phyloP scores from a whole-genome alignment of 1,284 basidiomycete species.

The Coniferiporia sulphurascens region DNA sequence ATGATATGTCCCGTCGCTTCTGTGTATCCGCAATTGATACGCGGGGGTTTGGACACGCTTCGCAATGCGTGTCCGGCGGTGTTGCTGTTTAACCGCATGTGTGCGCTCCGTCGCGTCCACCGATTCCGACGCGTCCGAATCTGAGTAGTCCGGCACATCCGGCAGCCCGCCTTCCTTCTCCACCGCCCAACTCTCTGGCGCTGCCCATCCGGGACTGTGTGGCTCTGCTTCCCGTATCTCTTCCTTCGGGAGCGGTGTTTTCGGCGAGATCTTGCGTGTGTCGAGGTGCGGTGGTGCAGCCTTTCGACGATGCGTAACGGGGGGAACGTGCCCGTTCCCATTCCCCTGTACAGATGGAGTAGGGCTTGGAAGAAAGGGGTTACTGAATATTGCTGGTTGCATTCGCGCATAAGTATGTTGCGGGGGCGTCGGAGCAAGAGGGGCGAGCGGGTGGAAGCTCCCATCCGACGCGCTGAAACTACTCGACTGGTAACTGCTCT shows the following conservation, averaged over 20 bases:
- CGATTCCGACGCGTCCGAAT: constrained; percentile 39
- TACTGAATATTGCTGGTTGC: constrained; percentile 35
- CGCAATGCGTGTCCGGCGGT: constrained; percentile 11
- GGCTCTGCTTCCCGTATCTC: constrained; percentile 16
- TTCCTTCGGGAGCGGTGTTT: constrained; percentile 27
- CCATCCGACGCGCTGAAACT: constrained; percentile 19
- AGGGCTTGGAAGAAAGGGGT: constrained; percentile 40
- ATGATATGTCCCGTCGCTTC: constrained; percentile 70
- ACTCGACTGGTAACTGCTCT: constrained; percentile 15
- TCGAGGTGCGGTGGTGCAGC: constrained; percentile 22
- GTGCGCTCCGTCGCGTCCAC: constrained; percentile 10
- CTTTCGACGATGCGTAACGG: constrained; percentile 15
- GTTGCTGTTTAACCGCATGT: constrained; percentile 17
- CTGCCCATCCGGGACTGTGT: constrained; percentile 40
- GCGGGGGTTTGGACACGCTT: constrained; percentile 16
- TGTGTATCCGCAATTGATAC: constrained; percentile 72
- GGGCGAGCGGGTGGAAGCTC: constrained; percentile 17
- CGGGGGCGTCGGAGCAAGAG: constrained; percentile 23
- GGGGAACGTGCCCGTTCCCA: neutral
- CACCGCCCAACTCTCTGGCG: constrained; percentile 59
- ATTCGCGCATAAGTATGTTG: constrained; percentile 20
- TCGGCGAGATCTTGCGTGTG: constrained; percentile 46
- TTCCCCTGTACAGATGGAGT: constrained; percentile 11
- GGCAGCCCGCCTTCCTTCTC: constrained; percentile 40
- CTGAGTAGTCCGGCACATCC: constrained; percentile 37